Percentiles rank a stretch among this genome's conserved stretches.
phyloP scores from a whole-genome alignment of 176 grass and related monocot genomes.

The Guadua angustifolia region DNA sequence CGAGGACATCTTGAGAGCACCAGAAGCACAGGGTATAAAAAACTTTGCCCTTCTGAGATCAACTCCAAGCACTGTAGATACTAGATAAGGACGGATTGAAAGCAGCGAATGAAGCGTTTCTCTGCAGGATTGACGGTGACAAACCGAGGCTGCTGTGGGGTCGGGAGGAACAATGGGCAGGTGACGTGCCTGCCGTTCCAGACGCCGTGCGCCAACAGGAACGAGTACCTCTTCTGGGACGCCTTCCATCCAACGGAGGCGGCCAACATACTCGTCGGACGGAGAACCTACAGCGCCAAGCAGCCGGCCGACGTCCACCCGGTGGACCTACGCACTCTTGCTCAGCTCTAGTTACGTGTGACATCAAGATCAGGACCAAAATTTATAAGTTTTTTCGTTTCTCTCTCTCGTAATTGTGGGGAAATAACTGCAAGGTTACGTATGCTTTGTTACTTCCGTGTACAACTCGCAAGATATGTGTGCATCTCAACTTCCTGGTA shows the following conservation, averaged over 20 bases:
- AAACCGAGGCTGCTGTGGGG: slow-evolving; percentile 81
- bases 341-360: slow-evolving; percentile 42
- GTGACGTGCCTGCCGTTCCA: slow-evolving; percentile 90
- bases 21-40: slow-evolving; percentile 45
- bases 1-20: slow-evolving; percentile 57
- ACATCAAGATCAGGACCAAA: not conserved
- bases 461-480: not conserved
- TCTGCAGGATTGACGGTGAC: slow-evolving; percentile 64
- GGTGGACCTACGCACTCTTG: slow-evolving; percentile 68
- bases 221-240: slow-evolving; percentile 93
- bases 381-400: not conserved
- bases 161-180: slow-evolving; percentile 98
- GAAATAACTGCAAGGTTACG: not conserved
- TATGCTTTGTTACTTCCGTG: not conserved
- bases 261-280: slow-evolving; percentile 69
- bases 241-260: slow-evolving; percentile 95
- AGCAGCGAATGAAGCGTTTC: too few relatives aligned
- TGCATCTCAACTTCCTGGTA: not conserved
- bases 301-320: slow-evolving; percentile 71
- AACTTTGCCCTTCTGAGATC: too few relatives aligned
- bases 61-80: not conserved
- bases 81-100: not conserved
- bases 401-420: not conserved
- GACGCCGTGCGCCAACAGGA: slow-evolving; percentile 74
- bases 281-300: slow-evolving; percentile 68